Base-by-base conservation (phyloP, 1,139 yeast species). In the Ashbya aceris region DNA sequence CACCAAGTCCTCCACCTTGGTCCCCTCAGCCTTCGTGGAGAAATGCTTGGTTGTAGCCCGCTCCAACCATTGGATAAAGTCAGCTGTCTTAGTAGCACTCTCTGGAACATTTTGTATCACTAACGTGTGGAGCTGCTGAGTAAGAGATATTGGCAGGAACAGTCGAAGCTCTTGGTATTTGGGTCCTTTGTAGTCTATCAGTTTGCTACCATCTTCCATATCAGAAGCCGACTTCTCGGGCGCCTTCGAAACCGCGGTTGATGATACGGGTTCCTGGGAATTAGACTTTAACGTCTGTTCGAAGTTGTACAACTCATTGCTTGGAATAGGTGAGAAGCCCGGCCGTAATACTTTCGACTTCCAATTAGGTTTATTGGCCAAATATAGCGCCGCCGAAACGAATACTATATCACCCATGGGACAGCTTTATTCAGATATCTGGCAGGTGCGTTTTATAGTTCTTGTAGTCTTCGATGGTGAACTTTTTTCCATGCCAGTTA, bases 261-360 rank as follows among this genome's bases (percentile, higher is more conserved):
- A 6, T 20, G 26, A 8, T 27, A 31, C 9, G 33, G 40, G 27
- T 39, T 36, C 30, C 39, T 43, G 30, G 38, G 45, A 17, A 36
- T 36, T 29, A 5, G 29, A n/a, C 29, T 40, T 33, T 36, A 53
- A 37, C n/a, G 54, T 43, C 17, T 48, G 41, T 38, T 54, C 45
- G 34, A 57, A 49, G 31, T 43, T 49, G 10, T 43, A 36, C 17
- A 56, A 28, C 41, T 57, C 62, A 27, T 53, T 43, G 42, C 49
- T 49, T 33, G 58, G 41, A 28, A 58, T 53, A 2, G 62, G 62
- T 8, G 58, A 45, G 40, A 40, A 57, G 1, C 61, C 60, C 1
- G 49, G 49, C 39, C 45, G 49, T 27, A 47, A 48, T 7, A 17
- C 30, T 9, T 40, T 41, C 36, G 60, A 55, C 36, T 51, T 46